Evolutionary conservation across 2,329 filamentous ascomycete genomes (phyloP).

Genomic region (Colletotrichum theobromicola): DNA sequence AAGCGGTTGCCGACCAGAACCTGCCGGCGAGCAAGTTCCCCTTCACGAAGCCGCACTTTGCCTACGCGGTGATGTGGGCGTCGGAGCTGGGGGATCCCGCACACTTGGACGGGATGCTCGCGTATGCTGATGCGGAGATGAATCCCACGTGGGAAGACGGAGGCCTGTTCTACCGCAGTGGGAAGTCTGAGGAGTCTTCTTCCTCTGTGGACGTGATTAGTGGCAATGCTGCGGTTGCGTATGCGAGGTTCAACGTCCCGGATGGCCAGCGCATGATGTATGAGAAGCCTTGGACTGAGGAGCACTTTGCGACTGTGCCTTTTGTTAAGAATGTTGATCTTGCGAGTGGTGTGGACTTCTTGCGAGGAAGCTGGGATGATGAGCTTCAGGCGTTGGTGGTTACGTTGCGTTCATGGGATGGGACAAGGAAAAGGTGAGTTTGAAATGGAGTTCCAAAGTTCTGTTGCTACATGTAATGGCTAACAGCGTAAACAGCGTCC

Average conservation of each 20-base stretch:
- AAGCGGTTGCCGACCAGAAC: background rate
- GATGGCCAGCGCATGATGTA: slow-evolving; percentile 40
- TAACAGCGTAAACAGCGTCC: background rate
- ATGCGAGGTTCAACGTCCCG: slow-evolving; percentile 38
- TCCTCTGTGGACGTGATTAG: slow-evolving; percentile 38
- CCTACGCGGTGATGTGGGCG: slow-evolving; percentile 34
- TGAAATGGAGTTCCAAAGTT: accelerated
- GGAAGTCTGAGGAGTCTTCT: slow-evolving; percentile 24
- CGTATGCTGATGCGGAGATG: slow-evolving; percentile 31
- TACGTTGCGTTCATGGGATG: background rate
- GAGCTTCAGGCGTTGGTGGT: background rate
- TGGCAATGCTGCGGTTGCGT: slow-evolving; percentile 39
- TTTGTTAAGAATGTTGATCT: background rate
- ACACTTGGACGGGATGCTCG: slow-evolving; percentile 26
- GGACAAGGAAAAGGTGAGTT: background rate
- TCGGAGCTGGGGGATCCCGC: slow-evolving; percentile 33
- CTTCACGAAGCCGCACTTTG: slow-evolving; percentile 23
- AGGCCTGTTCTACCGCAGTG: slow-evolving; percentile 37
- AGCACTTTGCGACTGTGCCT: slow-evolving; percentile 8
- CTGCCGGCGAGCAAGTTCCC: background rate
- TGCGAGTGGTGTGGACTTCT: background rate
- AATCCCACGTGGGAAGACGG: slow-evolving; percentile 36
- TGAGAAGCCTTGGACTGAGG: slow-evolving; percentile 32
- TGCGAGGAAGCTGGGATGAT: background rate
- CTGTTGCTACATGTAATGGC: background rate